These are phyloP conservation scores for Podila epigama DNA, from an alignment of 192 early-diverging fungal genomes.

Conservation along the genomic window DNA sequence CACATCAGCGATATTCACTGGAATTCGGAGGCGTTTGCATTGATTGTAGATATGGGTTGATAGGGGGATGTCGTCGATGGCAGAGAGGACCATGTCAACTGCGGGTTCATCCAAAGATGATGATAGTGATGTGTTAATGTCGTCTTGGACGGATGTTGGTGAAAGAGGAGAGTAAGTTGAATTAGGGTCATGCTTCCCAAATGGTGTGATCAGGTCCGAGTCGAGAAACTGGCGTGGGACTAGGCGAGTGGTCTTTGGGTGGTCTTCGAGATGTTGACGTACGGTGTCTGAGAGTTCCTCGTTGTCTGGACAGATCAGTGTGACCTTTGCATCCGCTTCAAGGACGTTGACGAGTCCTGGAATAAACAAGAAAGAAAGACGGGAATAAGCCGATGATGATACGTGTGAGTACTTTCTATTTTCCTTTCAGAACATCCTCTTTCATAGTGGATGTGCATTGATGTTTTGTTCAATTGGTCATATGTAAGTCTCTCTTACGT, in stretches of 20 bases:
- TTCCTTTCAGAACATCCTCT: too few relatives aligned
- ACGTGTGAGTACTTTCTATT: too few relatives aligned
- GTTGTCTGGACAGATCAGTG: constrained; percentile 71
- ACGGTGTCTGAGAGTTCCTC: constrained; percentile 72
- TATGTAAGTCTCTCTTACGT: constrained; percentile 51
- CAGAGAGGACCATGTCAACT: constrained; percentile 71
- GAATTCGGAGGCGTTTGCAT: constrained; percentile 73
- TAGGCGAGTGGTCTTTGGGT: constrained; percentile 61
- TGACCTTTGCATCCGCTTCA: constrained; percentile 82
- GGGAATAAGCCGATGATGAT: not conserved
- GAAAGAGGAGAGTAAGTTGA: not conserved
- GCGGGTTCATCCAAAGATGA: constrained; percentile 30
- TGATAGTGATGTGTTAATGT: not conserved
- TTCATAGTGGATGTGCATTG: too few relatives aligned
- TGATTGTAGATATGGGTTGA: constrained; percentile 71
- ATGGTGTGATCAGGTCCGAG: constrained; percentile 49
- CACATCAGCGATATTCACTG: constrained; percentile 93
- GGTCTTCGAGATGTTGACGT: constrained; percentile 59
- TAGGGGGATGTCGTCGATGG: constrained; percentile 77
- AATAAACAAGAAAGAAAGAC: not conserved
- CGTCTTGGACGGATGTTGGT: not conserved
- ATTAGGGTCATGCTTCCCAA: constrained; percentile 19
- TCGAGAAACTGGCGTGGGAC: constrained; percentile 55
- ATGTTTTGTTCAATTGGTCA: too few relatives aligned
- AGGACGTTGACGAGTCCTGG: constrained; percentile 71